Base-by-base conservation (phyloP, 83 land plant genomes). In the Picea abies region DNA sequence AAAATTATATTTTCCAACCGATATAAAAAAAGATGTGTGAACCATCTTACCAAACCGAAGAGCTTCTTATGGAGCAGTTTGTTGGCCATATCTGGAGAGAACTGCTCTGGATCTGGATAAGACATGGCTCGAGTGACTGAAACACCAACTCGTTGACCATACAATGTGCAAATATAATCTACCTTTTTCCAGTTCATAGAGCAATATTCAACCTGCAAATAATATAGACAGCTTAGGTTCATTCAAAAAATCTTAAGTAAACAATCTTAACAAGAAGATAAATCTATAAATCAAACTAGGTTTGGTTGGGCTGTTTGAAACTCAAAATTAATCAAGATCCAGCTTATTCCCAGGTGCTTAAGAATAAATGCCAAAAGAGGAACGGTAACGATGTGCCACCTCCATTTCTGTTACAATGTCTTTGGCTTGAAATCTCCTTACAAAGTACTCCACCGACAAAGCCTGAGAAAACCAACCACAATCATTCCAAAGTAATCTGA, bases 351-450 rank as follows among this genome's bases (percentile, higher is more conserved):
- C 39, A 72, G 5, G 58, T 73, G 25, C 26, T 44, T 52, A 73
- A 73, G 37, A 32, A 37, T 39, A 44, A 73, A 44, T 39, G 7
- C 11, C 22, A 44, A 19, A 73, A 73, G 47, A 73, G 39, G 26
- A 41, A 39, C 19, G 2, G 47, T 81, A 19, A 3, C 9, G 3
- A 41, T 72, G 44, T 49, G 39, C 58, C 32, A 87, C 91, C 83
- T 89, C 91, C 91, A 89, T 89, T 84, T 89, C 90, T 19, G 91
- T 89, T 39, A 87, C 90, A 39, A 89, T 83, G 35, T 89, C 91
- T 65, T 68, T 79, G 22, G 91, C 91, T 82, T 87, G 82, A 80
- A 89, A 89, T 75, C 85, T 63, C 75, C 91, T 69, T 14, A 82
- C 89, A 76, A 89, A 89, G 58, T 89, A 89, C 84, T 89, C 91